Percentiles rank a stretch among this genome's conserved stretches.
Evolutionary conservation across 306 rosid species (phyloP).

Genomic region (Acacia acuminata): DNA sequence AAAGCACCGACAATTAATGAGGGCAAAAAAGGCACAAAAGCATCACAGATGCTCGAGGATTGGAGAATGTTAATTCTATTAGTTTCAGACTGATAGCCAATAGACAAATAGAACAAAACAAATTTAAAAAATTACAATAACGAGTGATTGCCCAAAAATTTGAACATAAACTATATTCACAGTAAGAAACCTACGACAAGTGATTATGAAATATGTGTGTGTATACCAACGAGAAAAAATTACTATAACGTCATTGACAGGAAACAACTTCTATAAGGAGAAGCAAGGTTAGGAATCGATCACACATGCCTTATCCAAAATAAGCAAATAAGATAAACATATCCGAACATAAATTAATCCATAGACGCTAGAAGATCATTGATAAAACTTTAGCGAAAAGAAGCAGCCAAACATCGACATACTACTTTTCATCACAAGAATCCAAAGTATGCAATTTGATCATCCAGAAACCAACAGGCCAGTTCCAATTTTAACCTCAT

Average conservation of each 20-base stretch:
- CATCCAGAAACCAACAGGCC: conserved; percentile 3
- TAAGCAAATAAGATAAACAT: background rate
- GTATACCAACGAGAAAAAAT: background rate
- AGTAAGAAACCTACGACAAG: background rate
- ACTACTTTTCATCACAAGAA: background rate
- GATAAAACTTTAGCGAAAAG: background rate
- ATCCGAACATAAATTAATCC: background rate
- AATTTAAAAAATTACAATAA: background rate
- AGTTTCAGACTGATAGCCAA: background rate
- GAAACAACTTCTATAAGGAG: background rate
- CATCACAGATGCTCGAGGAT: background rate
- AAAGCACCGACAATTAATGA: background rate
- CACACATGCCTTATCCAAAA: background rate
- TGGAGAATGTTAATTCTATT: background rate
- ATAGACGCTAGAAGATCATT: background rate
- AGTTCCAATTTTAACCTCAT: background rate
- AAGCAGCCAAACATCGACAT: background rate
- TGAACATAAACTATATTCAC: background rate
- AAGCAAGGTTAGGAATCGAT: background rate
- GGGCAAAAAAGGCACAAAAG: conserved; percentile 14
- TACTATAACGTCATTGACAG: background rate
- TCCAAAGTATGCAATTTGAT: background rate
- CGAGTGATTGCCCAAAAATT: background rate
- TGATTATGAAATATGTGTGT: background rate
- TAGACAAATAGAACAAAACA: background rate